Evolutionary conservation across 768 basidiomycete species (phyloP), one percentile per base, ranked within the genome.

Genomic region (Neoboletus brunneissimus): DNA sequence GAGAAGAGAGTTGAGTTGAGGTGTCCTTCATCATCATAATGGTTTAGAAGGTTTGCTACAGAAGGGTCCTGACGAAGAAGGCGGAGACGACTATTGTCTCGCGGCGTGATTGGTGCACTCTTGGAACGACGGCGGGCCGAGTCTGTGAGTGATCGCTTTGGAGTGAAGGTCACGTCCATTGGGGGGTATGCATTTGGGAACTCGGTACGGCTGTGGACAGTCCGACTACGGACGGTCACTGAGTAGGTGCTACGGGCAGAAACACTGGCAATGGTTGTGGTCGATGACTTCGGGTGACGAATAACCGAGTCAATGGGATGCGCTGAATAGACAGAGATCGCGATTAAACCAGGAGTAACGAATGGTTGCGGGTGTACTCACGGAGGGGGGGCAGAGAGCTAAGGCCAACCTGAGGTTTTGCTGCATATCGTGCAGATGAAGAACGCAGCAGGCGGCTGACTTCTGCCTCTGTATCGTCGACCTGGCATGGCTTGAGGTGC

Each of bases 31-130:
- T 88, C 83, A 62, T 91, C 89, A 61, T 91, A 92, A 59, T 89
- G 74, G 53, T 83, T 79, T 35, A 91, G 72, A 23, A 92, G 73
- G 61, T 86, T 91, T 15, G 79, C 86, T 29, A 92, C 87, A 22
- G 90, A 91, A 4, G 89, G 89, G 58, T 92, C 89, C 27, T 85
- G 83, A 43, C 85, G 85, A 45, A 92, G 77, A 22, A 80, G 73
- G 13, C 81, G 70, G 11, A 87, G 73, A 29, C 87, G 81, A 57
- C 74, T 82, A 74, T 69, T 74, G 59, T 81, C 80, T 38, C 76
- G 74, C 55, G 67, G 78, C 34, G 72, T 78, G 69, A 71, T 70
- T 31, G 72, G 80, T 31, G 58, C 67, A 59, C 67, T 73, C 60
- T 72, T 60, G 57, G 66, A 62, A 52, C 72, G 66, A 49, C 64